Evolutionary conservation across 441 rosid genomes (phyloP).

Genomic region (Adansonia rubrostipa): DNA sequence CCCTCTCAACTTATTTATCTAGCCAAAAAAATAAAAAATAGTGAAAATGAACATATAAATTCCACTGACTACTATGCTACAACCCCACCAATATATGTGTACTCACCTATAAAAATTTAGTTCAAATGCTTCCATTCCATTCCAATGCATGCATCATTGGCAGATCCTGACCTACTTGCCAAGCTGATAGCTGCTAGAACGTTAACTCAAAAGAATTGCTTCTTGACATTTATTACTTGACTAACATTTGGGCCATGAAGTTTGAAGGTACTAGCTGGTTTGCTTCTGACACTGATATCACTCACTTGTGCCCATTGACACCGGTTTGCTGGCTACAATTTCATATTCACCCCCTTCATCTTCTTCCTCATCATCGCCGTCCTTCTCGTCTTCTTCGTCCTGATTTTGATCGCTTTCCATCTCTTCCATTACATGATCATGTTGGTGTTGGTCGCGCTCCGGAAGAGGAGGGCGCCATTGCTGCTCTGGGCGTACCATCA

Average conservation of each 20-base stretch:
- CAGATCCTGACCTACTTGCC: constrained; percentile 22
- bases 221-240: neutral
- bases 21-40: constrained; percentile 49
- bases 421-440: constrained; percentile 41
- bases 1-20: constrained; percentile 39
- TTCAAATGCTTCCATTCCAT: constrained; percentile 31
- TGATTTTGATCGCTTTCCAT: constrained; percentile 42
- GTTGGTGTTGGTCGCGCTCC: constrained; percentile 31
- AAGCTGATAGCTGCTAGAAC: neutral
- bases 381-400: constrained; percentile 44
- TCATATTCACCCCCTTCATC: constrained; percentile 60
- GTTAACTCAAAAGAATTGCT: constrained; percentile 3
- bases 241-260: neutral
- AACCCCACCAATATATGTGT: constrained; percentile 32
- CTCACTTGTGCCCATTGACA: constrained; percentile 42
- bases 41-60: constrained; percentile 46
- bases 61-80: constrained; percentile 41
- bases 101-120: constrained; percentile 30
- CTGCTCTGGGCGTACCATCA: constrained; percentile 76
- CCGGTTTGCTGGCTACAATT: constrained; percentile 59
- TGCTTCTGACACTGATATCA: constrained; percentile 16
- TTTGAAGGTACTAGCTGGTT: neutral
- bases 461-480: constrained; percentile 67
- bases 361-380: constrained; percentile 43
- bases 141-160: constrained; percentile 26